These are phyloP conservation scores for Psilocybe sp. DNA, from an alignment of 768 basidiomycete species.

Conservation along the genomic window DNA sequence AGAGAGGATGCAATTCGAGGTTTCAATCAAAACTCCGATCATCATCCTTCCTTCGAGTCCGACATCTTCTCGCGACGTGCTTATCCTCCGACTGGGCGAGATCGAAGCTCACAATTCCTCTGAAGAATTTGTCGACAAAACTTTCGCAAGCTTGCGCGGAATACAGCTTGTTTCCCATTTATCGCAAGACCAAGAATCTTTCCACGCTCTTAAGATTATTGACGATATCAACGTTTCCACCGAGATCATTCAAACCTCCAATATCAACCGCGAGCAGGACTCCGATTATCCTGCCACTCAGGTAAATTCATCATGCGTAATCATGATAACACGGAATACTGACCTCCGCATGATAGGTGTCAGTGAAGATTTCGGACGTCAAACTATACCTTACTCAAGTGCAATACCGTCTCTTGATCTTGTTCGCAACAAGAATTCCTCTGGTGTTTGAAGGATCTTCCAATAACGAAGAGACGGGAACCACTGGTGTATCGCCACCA, in stretches of 20 bases:
- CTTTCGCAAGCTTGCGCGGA: constrained; percentile 74
- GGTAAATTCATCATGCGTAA: constrained; percentile 38
- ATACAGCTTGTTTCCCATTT: constrained; percentile 80
- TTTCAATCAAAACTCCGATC: constrained; percentile 92
- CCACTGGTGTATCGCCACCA: constrained; percentile 9
- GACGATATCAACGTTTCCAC: constrained; percentile 82
- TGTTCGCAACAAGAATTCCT: constrained; percentile 66
- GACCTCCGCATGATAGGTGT: constrained; percentile 42
- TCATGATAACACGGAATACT: background rate
- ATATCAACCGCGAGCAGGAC: constrained; percentile 51
- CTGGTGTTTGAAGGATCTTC: constrained; percentile 52
- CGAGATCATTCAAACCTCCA: constrained; percentile 61
- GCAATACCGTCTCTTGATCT: constrained; percentile 75
- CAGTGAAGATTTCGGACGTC: constrained; percentile 77
- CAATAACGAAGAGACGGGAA: constrained; percentile 33
- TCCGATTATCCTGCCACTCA: constrained; percentile 66
- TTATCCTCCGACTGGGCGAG: constrained; percentile 86
- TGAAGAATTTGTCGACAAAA: constrained; percentile 52
- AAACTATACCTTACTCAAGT: constrained; percentile 79
- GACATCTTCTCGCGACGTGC: constrained; percentile 55
- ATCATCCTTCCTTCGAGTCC: constrained; percentile 80
- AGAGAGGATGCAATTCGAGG: constrained; percentile 88
- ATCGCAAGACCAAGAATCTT: constrained; percentile 42
- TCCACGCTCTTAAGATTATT: constrained; percentile 73
- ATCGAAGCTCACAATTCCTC: constrained; percentile 80